Evolutionary conservation across 441 rosid species (phyloP).

Genomic region (Pelargonium cotyledonis): DNA sequence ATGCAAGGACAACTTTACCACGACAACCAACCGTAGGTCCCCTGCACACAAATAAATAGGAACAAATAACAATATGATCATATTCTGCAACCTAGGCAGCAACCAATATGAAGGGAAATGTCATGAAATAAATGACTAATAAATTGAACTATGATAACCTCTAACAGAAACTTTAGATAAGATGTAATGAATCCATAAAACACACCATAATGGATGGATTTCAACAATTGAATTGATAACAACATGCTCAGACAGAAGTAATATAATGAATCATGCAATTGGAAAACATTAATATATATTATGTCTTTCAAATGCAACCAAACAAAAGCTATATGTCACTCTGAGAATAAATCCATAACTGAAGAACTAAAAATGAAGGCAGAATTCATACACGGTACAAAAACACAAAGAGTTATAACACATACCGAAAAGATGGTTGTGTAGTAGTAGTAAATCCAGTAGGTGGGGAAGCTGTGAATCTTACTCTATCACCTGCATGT

Average conservation of each 20-base stretch:
- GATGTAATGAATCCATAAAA: background rate
- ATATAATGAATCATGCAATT: too few species aligned
- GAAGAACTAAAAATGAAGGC: too few species aligned
- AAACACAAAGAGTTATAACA: background rate
- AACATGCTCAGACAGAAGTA: too few species aligned
- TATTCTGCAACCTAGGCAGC: background rate
- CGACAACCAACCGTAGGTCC: conserved; percentile 77
- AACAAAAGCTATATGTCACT: too few species aligned
- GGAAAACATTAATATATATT: too few species aligned
- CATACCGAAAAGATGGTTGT: conserved; percentile 51
- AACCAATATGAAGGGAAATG: background rate
- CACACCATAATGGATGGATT: background rate
- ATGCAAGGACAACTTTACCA: conserved; percentile 88
- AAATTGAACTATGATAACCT: background rate
- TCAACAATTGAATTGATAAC: background rate
- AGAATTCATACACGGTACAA: too few species aligned
- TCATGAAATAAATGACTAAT: background rate
- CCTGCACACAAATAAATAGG: conserved; percentile 31
- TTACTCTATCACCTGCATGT: conserved; percentile 87
- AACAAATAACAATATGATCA: background rate
- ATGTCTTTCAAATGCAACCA: too few species aligned
- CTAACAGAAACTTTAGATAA: background rate
- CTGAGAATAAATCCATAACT: too few species aligned
- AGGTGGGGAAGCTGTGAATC: conserved; percentile 49
- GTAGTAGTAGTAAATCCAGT: conserved; percentile 41